Conservation (phyloP, 1,284 basidiomycete genomes). For the Singerocomus rubriflavus region DNA sequence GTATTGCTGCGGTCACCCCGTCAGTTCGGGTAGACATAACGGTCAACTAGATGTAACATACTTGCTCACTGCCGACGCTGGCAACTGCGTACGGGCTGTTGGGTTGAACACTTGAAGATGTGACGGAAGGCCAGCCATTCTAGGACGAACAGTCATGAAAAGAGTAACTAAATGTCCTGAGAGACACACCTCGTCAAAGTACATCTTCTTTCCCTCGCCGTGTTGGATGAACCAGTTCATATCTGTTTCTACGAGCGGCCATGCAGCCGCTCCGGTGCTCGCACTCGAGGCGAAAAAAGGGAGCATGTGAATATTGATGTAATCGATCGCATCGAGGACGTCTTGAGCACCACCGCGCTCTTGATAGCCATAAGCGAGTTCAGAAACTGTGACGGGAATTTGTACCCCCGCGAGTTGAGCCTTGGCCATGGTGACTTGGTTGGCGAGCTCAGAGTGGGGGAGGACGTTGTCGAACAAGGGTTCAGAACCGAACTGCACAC, state of each 20-base stretch:
- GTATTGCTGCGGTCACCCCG: slow-evolving; percentile 37
- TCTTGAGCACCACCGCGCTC: slow-evolving; percentile 49
- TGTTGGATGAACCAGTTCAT: slow-evolving; percentile 61
- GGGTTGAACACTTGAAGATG: slow-evolving; percentile 55
- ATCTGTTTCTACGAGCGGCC: slow-evolving; percentile 59
- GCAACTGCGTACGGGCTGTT: slow-evolving; percentile 53
- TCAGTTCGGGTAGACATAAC: slow-evolving; percentile 12
- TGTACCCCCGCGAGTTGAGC: slow-evolving; percentile 47
- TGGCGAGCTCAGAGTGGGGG: slow-evolving; percentile 48
- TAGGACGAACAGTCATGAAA: slow-evolving; percentile 23
- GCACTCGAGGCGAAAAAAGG: slow-evolving; percentile 62
- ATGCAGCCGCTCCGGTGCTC: slow-evolving; percentile 42
- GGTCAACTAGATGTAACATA: slow-evolving; percentile 18
- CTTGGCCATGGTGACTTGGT: slow-evolving; percentile 52
- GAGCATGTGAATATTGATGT: slow-evolving; percentile 69
- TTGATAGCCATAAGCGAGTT: slow-evolving; percentile 50
- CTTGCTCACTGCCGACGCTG: slow-evolving; percentile 55
- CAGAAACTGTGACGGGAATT: slow-evolving; percentile 65
- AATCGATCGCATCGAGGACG: slow-evolving; percentile 63
- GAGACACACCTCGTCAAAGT: slow-evolving; percentile 54
- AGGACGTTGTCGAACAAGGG: slow-evolving; percentile 67
- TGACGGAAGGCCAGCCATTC: slow-evolving; percentile 73
- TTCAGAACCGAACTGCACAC: slow-evolving; percentile 72
- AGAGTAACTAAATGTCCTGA: background rate
- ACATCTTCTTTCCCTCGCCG: slow-evolving; percentile 68